Base-by-base conservation (phyloP, 805 yeast genomes). In the Kuraishia cidri region DNA sequence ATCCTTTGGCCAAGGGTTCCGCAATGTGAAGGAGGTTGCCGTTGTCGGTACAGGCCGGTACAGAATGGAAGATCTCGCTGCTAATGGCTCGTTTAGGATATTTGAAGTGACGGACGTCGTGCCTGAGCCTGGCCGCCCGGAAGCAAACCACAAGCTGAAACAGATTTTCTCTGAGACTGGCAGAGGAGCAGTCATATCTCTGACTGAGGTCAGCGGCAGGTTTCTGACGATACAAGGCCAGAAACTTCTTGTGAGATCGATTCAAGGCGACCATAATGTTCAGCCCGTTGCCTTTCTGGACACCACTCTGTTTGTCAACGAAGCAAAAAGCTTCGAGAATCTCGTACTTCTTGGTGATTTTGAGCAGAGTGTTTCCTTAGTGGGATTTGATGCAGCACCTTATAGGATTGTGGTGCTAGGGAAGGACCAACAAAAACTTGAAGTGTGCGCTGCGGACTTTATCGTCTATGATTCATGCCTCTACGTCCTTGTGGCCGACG, bases 301-400 rank as follows among this genome's bases (percentile, higher is more conserved):
- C 51, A 72, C 87, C n/a, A 74, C 87, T 2, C 73, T 87, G 0
- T 85, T 74, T 52, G 75, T 85, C 2, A 66, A 81, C 5, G 94
- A 84, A 42, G 69, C 85, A 11, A 88, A 88, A 55, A 68, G 87
- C 41, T 75, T 86, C 50, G 88, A 94, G 25, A 85, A 88, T 51
- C 58, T 90, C 45, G 51, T 90, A n/a, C 46, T 87, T 2, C 56
- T 87, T 12, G 94, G 94, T 13, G 98, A 92, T 54, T 62, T 84
- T 0, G 65, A 76, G 55, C 80, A 83, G 44, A 74, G 87, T 43
- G 64, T 85, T 4, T 76, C 87, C 63, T 64, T 92, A 36, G 76
- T 79, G 19, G 97, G 97, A 1, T 88, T 87, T 57, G 95, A 87
- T 52, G 90, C 94, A 2, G 96, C 90, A 46, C 99, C 99, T 1